Evolutionary conservation across 371 early-diverging fungal species (phyloP), one percentile per base, ranked within the genome.

Genomic region (Smittium culicis): DNA sequence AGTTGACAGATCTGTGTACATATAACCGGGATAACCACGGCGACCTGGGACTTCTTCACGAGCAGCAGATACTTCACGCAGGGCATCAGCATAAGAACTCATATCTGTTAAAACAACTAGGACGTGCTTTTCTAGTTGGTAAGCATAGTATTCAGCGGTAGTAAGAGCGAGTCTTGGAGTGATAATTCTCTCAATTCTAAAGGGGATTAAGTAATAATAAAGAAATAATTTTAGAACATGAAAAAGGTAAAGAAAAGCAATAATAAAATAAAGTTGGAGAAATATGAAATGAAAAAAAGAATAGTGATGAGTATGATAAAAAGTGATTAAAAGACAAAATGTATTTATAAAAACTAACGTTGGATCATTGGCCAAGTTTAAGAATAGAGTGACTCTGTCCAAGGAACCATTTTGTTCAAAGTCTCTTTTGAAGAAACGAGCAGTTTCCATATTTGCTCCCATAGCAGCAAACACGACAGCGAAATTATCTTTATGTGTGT

Each of bases 391-490:
- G 33, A 99, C 98, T 73, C 99, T 88, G 75, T 99, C 99, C 73
- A 98, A 89, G 33, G 99, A 96, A 66, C 99, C 99, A 79, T 96
- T 98, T 81, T 97, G 97, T 79, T 99, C 99, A 80, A 99, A 99
- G 77, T 96, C 96, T 81, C 98, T 95, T 82, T 96, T 98, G 80
- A 99, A 99, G 89, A 95, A 99, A 66, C 97, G 88, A 64, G 99
- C 99, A 2, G 99, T 99, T 83, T 99, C 99, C 94, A 98, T 94
- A 83, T 99, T 99, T 72, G 97, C 99, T 77, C 99, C 99, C 99
- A 99, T 99, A 71, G 99, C 99, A 68, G 97, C 99, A 80, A 99
- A 99, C n/a, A 99, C 99, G 72, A 99, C 99, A 54, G 99, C 97
- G 82, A 99, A 99, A 83, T 99, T 99, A 73, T 99, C 99, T 74